phyloP scores from a whole-genome alignment of 2,329 filamentous ascomycete species.

The Colletotrichum theobromicola region DNA sequence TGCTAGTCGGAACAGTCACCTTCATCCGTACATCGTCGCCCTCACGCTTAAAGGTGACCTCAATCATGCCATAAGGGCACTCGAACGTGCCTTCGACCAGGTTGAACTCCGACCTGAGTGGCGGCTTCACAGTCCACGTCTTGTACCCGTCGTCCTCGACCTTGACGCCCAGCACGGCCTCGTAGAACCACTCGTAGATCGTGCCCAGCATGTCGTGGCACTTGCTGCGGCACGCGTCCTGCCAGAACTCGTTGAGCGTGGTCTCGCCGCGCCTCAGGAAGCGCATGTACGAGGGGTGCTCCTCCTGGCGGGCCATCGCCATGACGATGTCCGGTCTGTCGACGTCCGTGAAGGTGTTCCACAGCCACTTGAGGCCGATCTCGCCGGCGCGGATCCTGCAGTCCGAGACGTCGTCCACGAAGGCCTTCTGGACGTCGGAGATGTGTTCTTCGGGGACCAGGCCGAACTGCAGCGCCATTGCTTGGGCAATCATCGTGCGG shows the following conservation, averaged over 20 bases:
- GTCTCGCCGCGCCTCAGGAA: conserved; percentile 50
- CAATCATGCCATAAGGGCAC: conserved; percentile 42
- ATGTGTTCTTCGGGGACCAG: conserved; percentile 25
- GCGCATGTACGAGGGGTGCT: conserved; percentile 53
- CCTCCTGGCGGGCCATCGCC: conserved; percentile 49
- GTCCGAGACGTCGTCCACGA: conserved; percentile 27
- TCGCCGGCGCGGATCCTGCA: conserved; percentile 44
- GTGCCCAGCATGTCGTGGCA: conserved; percentile 54
- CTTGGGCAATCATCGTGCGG: conserved; percentile 42
- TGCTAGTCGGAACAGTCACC: conserved; percentile 25
- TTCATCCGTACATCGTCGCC: conserved; percentile 17
- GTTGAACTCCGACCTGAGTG: conserved; percentile 43
- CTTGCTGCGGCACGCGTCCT: conserved; percentile 46
- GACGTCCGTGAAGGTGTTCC: conserved; percentile 44
- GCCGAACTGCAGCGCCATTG: conserved; percentile 32
- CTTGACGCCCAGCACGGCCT: conserved; percentile 41
- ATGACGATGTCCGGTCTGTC: conserved; percentile 44
- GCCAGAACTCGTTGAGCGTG: conserved; percentile 48
- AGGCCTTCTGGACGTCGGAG: conserved; percentile 24
- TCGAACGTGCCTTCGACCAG: conserved; percentile 40
- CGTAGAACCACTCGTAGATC: conserved; percentile 54
- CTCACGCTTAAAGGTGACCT: conserved; percentile 25
- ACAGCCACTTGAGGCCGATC: conserved; percentile 46
- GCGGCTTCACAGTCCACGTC: conserved; percentile 42
- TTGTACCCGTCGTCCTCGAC: conserved; percentile 41